Percentiles rank a stretch among this genome's conserved stretches.
phyloP scores from a whole-genome alignment of 768 basidiomycete genomes.

The Sarcodon sp. region DNA sequence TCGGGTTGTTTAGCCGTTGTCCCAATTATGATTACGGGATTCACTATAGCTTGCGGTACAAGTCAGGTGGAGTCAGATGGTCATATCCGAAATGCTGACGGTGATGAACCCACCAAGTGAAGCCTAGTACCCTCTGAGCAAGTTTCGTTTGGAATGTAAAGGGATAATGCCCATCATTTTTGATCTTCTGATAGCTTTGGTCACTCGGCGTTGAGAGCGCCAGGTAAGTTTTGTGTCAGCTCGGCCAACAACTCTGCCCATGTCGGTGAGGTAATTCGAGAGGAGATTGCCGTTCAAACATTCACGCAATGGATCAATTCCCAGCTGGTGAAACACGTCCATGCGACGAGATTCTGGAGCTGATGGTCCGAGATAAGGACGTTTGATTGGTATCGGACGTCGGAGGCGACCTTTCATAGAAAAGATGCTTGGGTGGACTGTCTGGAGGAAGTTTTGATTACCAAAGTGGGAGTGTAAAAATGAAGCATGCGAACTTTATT shows the following conservation, averaged over 20 bases:
- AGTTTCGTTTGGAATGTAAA: slow-evolving; percentile 6
- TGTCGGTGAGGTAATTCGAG: slow-evolving; percentile 45
- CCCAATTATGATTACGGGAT: too few relatives aligned
- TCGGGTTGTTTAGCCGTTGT: too few relatives aligned
- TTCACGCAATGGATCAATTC: slow-evolving; percentile 64
- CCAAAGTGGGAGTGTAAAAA: neutral
- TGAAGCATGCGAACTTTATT: slow-evolving; percentile 6
- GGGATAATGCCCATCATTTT: slow-evolving; percentile 88
- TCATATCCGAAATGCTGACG: too few relatives aligned
- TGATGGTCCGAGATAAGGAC: slow-evolving; percentile 41
- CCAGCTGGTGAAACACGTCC: slow-evolving; percentile 63
- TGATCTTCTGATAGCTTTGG: slow-evolving; percentile 79
- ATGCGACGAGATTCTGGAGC: slow-evolving; percentile 35
- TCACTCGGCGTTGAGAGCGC: slow-evolving; percentile 65
- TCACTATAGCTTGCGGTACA: too few relatives aligned
- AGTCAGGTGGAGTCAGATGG: too few relatives aligned
- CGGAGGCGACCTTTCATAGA: slow-evolving; percentile 23
- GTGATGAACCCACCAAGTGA: too few relatives aligned
- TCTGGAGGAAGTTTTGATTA: slow-evolving; percentile 17
- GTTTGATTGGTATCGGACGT: slow-evolving; percentile 7
- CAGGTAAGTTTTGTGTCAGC: slow-evolving; percentile 60
- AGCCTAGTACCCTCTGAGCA: too few relatives aligned
- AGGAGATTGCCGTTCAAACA: slow-evolving; percentile 49
- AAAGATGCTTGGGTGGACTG: slow-evolving; percentile 33
- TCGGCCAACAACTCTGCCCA: slow-evolving; percentile 74